Evolutionary conservation across 2,329 filamentous ascomycete genomes (phyloP).

Genomic region (Pseudodiploospora longispora): DNA sequence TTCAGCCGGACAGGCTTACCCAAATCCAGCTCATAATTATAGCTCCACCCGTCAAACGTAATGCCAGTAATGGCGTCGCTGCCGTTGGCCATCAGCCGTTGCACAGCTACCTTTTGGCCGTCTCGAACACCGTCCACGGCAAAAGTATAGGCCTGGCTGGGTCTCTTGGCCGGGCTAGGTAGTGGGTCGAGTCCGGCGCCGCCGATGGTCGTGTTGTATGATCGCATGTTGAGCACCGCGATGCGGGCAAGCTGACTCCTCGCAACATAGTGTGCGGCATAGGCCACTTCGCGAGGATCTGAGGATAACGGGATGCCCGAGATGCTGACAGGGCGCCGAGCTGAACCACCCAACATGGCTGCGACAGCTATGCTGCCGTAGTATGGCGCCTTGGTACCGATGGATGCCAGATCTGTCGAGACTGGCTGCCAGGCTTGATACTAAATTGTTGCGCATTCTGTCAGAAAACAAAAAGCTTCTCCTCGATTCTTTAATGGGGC

Average conservation of each 20-base stretch:
- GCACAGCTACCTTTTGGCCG: constrained; percentile 25
- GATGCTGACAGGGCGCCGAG: constrained; percentile 30
- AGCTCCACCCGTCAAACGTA: constrained; percentile 54
- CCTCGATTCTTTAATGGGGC: too few relatives aligned
- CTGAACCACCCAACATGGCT: constrained; percentile 41
- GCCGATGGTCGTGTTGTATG: constrained; percentile 50
- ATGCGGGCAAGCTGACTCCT: constrained; percentile 34
- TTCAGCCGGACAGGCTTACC: constrained; percentile 44
- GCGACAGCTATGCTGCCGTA: constrained; percentile 55
- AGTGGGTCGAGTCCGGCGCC: constrained; percentile 21
- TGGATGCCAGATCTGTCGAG: constrained; percentile 35
- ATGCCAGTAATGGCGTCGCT: constrained; percentile 56
- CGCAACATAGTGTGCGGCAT: constrained; percentile 30
- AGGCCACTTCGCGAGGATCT: constrained; percentile 38
- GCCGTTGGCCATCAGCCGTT: constrained; percentile 50
- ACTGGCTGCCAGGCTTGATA: constrained; percentile 56
- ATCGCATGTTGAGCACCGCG: constrained; percentile 48
- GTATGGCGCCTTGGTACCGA: constrained; percentile 55
- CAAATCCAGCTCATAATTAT: constrained; percentile 48
- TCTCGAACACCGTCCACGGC: constrained; percentile 29
- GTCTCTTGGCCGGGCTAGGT: constrained; percentile 21
- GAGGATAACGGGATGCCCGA: constrained; percentile 35
- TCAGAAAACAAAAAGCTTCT: neutral
- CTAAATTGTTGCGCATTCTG: constrained; percentile 6
- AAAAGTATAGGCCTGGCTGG: constrained; percentile 26